Evolutionary conservation across 2,329 filamentous ascomycete genomes (phyloP).

Genomic region (Lomentospora prolificans): DNA sequence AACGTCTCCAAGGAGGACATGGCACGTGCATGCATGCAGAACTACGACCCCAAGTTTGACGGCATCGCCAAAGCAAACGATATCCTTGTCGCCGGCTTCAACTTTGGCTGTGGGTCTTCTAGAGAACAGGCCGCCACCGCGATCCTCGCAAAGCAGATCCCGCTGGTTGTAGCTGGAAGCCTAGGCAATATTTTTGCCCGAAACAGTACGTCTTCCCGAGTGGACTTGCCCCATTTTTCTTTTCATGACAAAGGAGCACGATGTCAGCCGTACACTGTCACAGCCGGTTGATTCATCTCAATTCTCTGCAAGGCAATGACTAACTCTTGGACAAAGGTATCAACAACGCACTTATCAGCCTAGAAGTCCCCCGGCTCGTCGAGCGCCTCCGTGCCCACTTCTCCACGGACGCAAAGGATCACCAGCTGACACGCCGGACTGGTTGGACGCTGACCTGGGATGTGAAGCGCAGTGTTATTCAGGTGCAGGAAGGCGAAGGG

Average conservation of each 20-base stretch:
- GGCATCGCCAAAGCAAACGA: slow-evolving; percentile 57
- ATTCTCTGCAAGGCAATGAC: background rate
- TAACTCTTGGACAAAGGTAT: slow-evolving; percentile 30
- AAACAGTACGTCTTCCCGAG: too few species aligned
- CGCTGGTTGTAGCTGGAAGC: slow-evolving; percentile 68
- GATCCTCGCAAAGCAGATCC: slow-evolving; percentile 72
- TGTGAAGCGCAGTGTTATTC: slow-evolving; percentile 59
- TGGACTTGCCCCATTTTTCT: too few species aligned
- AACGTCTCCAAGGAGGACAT: slow-evolving; percentile 66
- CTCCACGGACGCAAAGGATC: slow-evolving; percentile 21
- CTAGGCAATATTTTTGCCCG: slow-evolving; percentile 77
- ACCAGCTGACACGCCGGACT: slow-evolving; percentile 60
- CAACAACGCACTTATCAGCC: slow-evolving; percentile 66
- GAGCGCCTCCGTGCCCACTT: slow-evolving; percentile 44
- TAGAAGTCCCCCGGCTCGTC: slow-evolving; percentile 60
- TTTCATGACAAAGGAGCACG: too few species aligned
- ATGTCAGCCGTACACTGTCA: too few species aligned
- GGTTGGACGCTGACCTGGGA: slow-evolving; percentile 84
- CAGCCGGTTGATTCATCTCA: too few species aligned
- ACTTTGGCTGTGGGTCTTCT: slow-evolving; percentile 76
- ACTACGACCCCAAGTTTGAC: slow-evolving; percentile 72
- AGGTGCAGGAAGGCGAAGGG: slow-evolving; percentile 65
- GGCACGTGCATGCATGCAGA: slow-evolving; percentile 86
- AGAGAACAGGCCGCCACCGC: slow-evolving; percentile 85
- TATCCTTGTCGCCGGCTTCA: slow-evolving; percentile 77